Evolutionary conservation across 345 rosid genomes (phyloP), one percentile per base, ranked within the genome.

Genomic region (Citrus medica): DNA sequence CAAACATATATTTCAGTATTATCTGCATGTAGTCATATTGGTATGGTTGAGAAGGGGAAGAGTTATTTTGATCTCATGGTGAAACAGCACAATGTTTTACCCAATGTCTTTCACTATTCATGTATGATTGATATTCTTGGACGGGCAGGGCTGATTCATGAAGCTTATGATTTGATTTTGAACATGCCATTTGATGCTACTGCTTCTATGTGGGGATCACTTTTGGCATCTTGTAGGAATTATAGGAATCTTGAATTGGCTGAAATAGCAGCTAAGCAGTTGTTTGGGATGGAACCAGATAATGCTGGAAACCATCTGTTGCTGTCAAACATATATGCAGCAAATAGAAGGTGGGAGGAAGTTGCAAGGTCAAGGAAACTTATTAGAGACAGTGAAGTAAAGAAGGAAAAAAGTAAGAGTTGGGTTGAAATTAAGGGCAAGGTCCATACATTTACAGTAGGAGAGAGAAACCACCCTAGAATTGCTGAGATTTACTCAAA

Each of bases 51-150:
- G 71, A 86, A 84, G 83, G 97, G 93, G 28, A 68, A 79, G 76
- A 88, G 63, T 27, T 82, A 91, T 71, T 94, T 94, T 40, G 75
- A 81, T 58, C 85, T 90, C 74, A 94, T 94, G 99, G 78, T 40
- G 38, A 86, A 40, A 48, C 82, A 82, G 32, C 90, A 88, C 63
- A 78, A 80, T 21, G 7, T 96, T 40, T 72, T 77, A 2, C 94
- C 90, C n/a, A 90, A 85, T 75, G 90, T 82, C 74, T 73, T 89
- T 82, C 97, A 94, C 77, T 92, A 89, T 80, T 90, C 97, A 0
- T 97, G 99, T 82, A 89, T 94, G 97, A 91, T 92, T 78, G 99
- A 96, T 86, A 81, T 92, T 80, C 90, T 94, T 69, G 88, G 92
- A 56, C 84, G 94, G 7, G 91, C 91, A 67, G 98, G 98, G 48